Conservation (phyloP, 169 alveolate species). For the Plasmodium knowlesi region DNA sequence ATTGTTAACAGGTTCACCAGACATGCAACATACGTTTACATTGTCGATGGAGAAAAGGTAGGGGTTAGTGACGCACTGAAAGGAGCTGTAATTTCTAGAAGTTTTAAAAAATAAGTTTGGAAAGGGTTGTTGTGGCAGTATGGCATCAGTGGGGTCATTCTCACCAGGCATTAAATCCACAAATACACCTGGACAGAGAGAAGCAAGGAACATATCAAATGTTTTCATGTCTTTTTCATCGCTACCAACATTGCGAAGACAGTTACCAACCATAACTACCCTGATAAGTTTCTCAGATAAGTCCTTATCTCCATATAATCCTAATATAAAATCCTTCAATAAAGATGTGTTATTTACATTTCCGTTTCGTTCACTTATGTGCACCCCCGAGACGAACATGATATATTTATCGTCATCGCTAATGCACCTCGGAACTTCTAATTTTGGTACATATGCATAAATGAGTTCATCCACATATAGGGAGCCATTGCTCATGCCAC, state of each 20-base stretch:
- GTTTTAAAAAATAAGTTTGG: slow-evolving; percentile 75
- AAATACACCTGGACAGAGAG: slow-evolving; percentile 42
- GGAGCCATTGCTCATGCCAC: slow-evolving; percentile 71
- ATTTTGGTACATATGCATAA: slow-evolving; percentile 61
- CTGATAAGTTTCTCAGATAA: slow-evolving; percentile 62
- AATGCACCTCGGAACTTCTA: slow-evolving; percentile 25
- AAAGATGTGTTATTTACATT: slow-evolving; percentile 17
- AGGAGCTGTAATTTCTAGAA: slow-evolving; percentile 47
- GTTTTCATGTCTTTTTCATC: slow-evolving; percentile 40
- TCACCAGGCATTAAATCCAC: slow-evolving; percentile 81
- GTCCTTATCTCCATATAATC: slow-evolving; percentile 53
- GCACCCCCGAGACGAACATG: slow-evolving; percentile 71
- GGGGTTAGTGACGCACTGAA: slow-evolving; percentile 80
- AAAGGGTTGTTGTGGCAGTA: slow-evolving; percentile 82
- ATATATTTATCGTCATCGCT: slow-evolving; percentile 56
- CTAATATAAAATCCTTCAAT: slow-evolving; percentile 64
- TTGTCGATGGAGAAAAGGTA: slow-evolving; percentile 75
- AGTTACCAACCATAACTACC: slow-evolving; percentile 75
- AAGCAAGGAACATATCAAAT: slow-evolving; percentile 27
- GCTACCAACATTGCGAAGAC: slow-evolving; percentile 40
- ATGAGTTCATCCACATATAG: slow-evolving; percentile 66
- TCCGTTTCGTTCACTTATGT: slow-evolving; percentile 35
- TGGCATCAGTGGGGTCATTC: slow-evolving; percentile 77
- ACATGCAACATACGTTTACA: slow-evolving; percentile 79
- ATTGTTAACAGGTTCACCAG: slow-evolving; percentile 83